Evolutionary conservation across 306 rosid genomes (phyloP).

Genomic region (Aeschynomene evenia): DNA sequence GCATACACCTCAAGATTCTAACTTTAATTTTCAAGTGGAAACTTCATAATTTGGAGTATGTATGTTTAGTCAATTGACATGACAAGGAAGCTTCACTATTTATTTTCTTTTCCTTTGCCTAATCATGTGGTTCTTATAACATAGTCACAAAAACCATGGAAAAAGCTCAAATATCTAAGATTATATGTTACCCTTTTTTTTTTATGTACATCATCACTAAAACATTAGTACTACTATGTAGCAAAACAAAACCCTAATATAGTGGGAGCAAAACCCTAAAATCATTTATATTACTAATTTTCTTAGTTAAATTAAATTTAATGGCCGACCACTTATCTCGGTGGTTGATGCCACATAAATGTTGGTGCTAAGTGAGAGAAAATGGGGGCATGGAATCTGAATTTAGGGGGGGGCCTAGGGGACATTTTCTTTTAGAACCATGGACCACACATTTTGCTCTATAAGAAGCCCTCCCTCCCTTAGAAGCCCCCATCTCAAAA

Average conservation of each 20-base stretch:
- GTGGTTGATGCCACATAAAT: conserved; percentile 72
- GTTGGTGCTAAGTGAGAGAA: conserved; percentile 39
- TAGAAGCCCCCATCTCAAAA: neutral
- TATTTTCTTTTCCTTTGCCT: neutral
- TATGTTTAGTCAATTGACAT: conserved; percentile 28
- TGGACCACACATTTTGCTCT: conserved; percentile 41
- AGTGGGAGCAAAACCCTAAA: no score
- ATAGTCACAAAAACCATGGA: conserved; percentile 36
- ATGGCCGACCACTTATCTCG: conserved; percentile 74
- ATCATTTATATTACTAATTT: conserved; percentile 17
- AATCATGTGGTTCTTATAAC: conserved; percentile 37
- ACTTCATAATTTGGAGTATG: neutral
- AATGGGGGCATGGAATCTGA: conserved; percentile 46
- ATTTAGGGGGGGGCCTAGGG: conserved; percentile 38
- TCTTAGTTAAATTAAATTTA: conserved; percentile 33
- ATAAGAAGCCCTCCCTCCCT: conserved; percentile 43
- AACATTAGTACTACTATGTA: neutral
- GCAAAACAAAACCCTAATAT: no score
- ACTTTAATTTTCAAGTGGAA: conserved; percentile 21
- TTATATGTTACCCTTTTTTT: conserved; percentile 4
- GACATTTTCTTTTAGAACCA: conserved; percentile 34
- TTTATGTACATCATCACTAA: neutral
- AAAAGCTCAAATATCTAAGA: conserved; percentile 43
- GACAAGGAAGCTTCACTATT: conserved; percentile 44
- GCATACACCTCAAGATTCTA: neutral